Base-by-base conservation (phyloP, 2,329 filamentous ascomycete species). In the Diplodia corticola region DNA sequence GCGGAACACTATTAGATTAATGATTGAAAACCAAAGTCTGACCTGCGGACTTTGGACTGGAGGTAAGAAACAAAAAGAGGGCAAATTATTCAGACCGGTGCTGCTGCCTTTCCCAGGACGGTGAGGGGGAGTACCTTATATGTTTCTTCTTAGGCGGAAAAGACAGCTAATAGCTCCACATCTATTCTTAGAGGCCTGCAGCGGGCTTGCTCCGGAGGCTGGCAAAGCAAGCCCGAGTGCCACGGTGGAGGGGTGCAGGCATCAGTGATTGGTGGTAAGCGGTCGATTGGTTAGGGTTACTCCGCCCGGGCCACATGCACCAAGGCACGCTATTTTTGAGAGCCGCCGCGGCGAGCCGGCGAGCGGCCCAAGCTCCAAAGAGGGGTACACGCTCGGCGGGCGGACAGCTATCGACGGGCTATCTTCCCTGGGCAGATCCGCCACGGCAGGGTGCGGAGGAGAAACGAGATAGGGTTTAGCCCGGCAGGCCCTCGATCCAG, bases 181-280 rank as follows among this genome's bases (percentile, higher is more conserved):
- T 81, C 81, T 83, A 83, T 82, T 81, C 77, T 80, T 82, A 79
- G 81, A 79, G 68, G 61, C 17, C 40, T 63, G 68, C 37, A 69
- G 67, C 49, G 67, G 66, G 69, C 70, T 66, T 71, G 73, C 71
- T 75, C 74, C 75, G 65, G 70, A 68, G 71, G 67, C 67, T 68
- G 69, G 64, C 69, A 71, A 70, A 24, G 26, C 49, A 51, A 35
- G 37, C 46, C 49, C 63, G 49, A 72, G 72, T 69, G 69, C 71
- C 71, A 72, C 73, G 64, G 68, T 71, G 72, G 69, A 69, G 55
- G 67, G 66, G 64, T 50, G 64, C 50, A 64, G 64, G 50, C 61
- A 37, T 22, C 7, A 28, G 17, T 74, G 71, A 77, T 78, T 78
- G 76, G 76, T 22, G 67, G 69, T 65, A 67, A 61, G 69, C 65